phyloP scores from a whole-genome alignment of 2,329 filamentous ascomycete species.

The Colletotrichum tropicale region DNA sequence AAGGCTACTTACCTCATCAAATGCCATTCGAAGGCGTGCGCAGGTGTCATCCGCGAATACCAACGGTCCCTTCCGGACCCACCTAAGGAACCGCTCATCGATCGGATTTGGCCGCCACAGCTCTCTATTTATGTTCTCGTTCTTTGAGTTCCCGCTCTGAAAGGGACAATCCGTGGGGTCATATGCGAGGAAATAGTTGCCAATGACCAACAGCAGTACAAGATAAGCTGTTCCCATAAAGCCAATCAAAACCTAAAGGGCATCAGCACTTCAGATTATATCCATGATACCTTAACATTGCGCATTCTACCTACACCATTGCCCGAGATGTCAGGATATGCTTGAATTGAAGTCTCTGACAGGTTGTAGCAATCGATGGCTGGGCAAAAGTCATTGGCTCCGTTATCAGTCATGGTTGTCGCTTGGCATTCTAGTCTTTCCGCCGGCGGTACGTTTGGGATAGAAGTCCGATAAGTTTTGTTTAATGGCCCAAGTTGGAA shows the following conservation, averaged over 20 bases:
- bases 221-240: background rate
- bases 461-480: background rate
- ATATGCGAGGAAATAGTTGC: background rate
- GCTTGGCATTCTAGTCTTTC: background rate
- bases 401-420: background rate
- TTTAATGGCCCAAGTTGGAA: background rate
- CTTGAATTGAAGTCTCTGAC: background rate
- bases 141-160: background rate
- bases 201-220: background rate
- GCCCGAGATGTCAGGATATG: background rate
- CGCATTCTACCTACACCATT: background rate
- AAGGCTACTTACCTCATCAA: background rate
- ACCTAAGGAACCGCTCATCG: background rate
- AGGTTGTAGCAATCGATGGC: background rate
- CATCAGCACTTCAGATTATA: background rate
- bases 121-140: background rate
- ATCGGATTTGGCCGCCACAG: background rate
- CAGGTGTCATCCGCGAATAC: background rate
- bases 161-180: background rate
- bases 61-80: background rate
- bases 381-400: background rate
- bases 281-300: too few relatives aligned
- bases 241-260: background rate
- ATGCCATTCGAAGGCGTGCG: background rate
- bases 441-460: background rate